Conservation (phyloP, 2,329 filamentous ascomycete genomes). For the Talaromyces verruculosus region DNA sequence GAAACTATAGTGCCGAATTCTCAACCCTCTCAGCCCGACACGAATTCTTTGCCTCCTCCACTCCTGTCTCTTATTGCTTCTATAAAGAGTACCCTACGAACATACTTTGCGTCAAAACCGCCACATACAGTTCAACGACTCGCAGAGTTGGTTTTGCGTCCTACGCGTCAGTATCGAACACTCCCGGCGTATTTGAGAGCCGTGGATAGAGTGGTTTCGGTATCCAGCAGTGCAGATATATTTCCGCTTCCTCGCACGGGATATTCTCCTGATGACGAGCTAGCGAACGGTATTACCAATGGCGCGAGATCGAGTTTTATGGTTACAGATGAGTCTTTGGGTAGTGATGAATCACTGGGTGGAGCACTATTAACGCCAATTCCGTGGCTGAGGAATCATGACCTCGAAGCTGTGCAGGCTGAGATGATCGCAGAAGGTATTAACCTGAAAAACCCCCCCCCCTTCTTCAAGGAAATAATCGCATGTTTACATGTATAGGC, state of each 20-base stretch:
- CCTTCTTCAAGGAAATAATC: too few relatives aligned
- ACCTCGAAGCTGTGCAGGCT: slow-evolving; percentile 30
- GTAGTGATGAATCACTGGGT: slow-evolving; percentile 84
- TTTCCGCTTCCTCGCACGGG: slow-evolving; percentile 67
- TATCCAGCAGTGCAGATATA: slow-evolving; percentile 75
- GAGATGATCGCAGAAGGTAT: slow-evolving; percentile 24
- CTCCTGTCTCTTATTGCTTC: slow-evolving; percentile 62
- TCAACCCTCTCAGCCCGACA: slow-evolving; percentile 46
- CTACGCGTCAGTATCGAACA: slow-evolving; percentile 75
- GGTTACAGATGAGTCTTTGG: slow-evolving; percentile 51
- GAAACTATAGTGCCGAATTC: slow-evolving; percentile 48
- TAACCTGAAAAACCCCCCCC: too few relatives aligned
- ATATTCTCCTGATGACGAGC: slow-evolving; percentile 22
- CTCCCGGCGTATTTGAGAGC: slow-evolving; percentile 85
- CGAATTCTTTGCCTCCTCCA: slow-evolving; percentile 61
- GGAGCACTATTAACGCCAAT: slow-evolving; percentile 92
- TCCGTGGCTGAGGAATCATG: slow-evolving; percentile 68
- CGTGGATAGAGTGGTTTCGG: slow-evolving; percentile 83
- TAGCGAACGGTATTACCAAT: slow-evolving; percentile 58
- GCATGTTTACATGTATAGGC: slow-evolving; percentile 25
- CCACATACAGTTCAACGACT: slow-evolving; percentile 93
- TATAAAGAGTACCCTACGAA: slow-evolving; percentile 60
- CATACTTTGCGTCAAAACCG: slow-evolving; percentile 70
- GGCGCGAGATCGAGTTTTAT: slow-evolving; percentile 38
- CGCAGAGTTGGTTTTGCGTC: slow-evolving; percentile 77